phyloP scores from a whole-genome alignment of 2,329 filamentous ascomycete genomes.

The Ramularia endophylla region DNA sequence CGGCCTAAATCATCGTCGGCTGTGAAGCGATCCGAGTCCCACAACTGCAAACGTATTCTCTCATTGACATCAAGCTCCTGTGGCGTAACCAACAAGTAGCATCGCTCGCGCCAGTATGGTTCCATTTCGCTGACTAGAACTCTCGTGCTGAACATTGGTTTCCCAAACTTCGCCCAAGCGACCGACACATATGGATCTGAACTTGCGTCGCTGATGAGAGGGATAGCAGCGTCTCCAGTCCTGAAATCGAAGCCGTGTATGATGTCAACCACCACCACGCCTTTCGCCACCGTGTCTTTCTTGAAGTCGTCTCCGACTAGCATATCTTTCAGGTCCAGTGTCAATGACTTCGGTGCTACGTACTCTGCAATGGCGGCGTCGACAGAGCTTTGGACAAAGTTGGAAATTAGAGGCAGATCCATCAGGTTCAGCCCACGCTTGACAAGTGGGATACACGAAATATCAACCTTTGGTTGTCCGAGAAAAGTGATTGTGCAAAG shows the following conservation, averaged over 20 bases:
- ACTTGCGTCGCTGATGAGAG: constrained; percentile 53
- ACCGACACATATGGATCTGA: constrained; percentile 68
- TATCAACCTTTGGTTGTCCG: constrained; percentile 65
- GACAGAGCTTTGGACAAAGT: constrained; percentile 68
- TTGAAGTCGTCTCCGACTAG: constrained; percentile 73
- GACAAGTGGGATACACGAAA: constrained; percentile 65
- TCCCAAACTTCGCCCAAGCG: constrained; percentile 73
- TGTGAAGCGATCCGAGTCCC: constrained; percentile 67
- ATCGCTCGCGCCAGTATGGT: constrained; percentile 65
- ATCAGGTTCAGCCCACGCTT: constrained; percentile 67
- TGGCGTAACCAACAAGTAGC: constrained; percentile 61
- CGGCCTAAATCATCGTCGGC: constrained; percentile 70
- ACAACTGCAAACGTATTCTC: constrained; percentile 62
- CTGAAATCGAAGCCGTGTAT: constrained; percentile 65
- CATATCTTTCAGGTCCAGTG: constrained; percentile 70
- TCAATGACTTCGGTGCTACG: constrained; percentile 69
- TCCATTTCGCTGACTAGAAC: constrained; percentile 61
- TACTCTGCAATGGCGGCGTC: constrained; percentile 70
- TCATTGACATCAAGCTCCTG: constrained; percentile 64
- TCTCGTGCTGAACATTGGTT: constrained; percentile 60
- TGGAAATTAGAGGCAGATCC: constrained; percentile 67
- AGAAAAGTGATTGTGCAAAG: constrained; percentile 68
- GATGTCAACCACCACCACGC: constrained; percentile 61
- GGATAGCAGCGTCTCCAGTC: constrained; percentile 60
- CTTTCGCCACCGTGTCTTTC: constrained; percentile 61